Evolutionary conservation across 345 rosid genomes (phyloP), one percentile per base, ranked within the genome.

Genomic region (Lepidium africanum): DNA sequence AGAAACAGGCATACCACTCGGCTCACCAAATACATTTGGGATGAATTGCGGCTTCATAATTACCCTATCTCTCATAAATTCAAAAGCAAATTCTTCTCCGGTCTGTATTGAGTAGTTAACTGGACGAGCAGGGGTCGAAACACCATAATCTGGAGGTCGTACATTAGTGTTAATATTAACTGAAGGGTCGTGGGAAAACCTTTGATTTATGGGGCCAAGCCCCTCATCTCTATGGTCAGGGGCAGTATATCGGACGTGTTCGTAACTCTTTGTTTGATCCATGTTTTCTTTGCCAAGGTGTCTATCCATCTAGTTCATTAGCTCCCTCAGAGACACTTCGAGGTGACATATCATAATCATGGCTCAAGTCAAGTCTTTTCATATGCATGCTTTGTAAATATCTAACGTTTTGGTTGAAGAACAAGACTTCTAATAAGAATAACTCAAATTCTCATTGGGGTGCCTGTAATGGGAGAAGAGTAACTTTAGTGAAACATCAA

Each of bases 91-190:
- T 41, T 75, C 78, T 75, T 75, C 78, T 63, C 78, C 78, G 1
- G 78, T 75, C 66, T 75, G 78, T 46, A 75, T 75, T 14, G 78
- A 75, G 78, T 69, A 75, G 69, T 75, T 75, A 3, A 75, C 78
- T 15, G 78, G 78, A 38, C 74, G 74, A 69, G 74, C 46, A 68
- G 70, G 74, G 60, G 70, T 21, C 9, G 65, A 9, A 47, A 56
- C 25, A 69, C 27, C 61, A 69, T 69, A 75, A 48, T 75, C 78
- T 55, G 78, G 78, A 47, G 78, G 78, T 27, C 78, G 70, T 62
- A 69, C 70, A 35, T 48, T 55, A 9, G 54, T 23, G 59, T 53
- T 63, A 46, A 48, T 17, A 63, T 35, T 69, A 56, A 65, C 63
- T 10, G 78, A 75, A 21, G 70, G 41, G 40, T 75, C 78, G 11